Conservation (phyloP, 345 rosid species). For the Dipteronia sinensis region DNA sequence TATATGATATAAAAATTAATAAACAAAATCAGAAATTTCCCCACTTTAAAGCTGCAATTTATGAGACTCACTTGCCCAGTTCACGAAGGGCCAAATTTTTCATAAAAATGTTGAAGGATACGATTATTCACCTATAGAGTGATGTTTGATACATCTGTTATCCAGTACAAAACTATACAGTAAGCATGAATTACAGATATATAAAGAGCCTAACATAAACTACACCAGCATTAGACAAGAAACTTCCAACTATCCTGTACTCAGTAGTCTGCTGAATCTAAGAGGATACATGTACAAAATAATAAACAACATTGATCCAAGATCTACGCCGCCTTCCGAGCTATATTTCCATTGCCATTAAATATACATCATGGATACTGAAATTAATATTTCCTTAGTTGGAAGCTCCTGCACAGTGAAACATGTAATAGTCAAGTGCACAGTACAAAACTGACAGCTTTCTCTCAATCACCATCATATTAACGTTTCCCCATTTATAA, state of each 20-base stretch:
- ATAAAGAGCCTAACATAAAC: background rate
- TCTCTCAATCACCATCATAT: background rate
- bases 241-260: background rate
- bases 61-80: background rate
- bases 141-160: too few species aligned
- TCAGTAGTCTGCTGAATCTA: background rate
- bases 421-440: background rate
- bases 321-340: background rate
- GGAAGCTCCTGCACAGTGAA: constrained; percentile 17
- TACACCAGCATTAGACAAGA: background rate
- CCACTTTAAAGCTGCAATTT: background rate
- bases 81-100: background rate
- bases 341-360: background rate
- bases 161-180: background rate
- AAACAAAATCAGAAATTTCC: background rate
- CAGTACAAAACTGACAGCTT: background rate
- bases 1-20: too few species aligned
- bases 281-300: background rate
- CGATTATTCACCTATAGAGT: background rate
- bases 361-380: background rate
- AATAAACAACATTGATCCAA: background rate
- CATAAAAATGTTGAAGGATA: background rate
- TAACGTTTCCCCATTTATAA: background rate
- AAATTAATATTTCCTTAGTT: background rate
- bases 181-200: background rate